These are phyloP conservation scores for Benincasa hispida DNA, from an alignment of 306 rosid genomes.

Conservation along the genomic window DNA sequence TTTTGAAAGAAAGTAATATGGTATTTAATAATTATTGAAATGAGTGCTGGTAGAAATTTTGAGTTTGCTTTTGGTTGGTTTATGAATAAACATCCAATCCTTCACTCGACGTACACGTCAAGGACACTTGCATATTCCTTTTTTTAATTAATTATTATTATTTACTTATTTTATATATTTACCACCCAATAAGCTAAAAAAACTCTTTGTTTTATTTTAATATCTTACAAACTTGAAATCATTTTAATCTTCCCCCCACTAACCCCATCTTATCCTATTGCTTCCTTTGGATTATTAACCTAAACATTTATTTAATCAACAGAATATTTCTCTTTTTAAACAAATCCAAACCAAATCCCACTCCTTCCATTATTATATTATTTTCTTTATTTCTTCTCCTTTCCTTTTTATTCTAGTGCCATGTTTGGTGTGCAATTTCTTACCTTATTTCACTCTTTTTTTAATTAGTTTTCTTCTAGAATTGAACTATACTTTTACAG, in stretches of 20 bases:
- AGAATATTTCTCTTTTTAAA: neutral
- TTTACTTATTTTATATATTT: neutral
- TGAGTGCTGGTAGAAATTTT: too few relatives aligned
- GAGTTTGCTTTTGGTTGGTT: neutral
- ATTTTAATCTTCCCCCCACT: conserved; percentile 17
- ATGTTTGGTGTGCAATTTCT: neutral
- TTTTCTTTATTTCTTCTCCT: conserved; percentile 15
- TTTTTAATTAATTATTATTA: too few relatives aligned
- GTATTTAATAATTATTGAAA: too few relatives aligned
- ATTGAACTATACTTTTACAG: neutral
- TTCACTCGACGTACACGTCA: conserved; percentile 1
- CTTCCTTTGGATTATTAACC: conserved; percentile 1
- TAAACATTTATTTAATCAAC: neutral
- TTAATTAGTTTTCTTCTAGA: neutral
- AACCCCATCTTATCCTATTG: conserved; percentile 27
- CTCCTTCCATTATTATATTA: conserved; percentile 7
- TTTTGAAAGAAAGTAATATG: too few relatives aligned
- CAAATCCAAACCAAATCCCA: conserved; percentile 67
- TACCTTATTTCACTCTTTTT: neutral
- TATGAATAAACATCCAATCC: neutral
- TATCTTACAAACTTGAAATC: neutral
- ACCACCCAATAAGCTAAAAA: neutral
- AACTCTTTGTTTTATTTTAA: neutral
- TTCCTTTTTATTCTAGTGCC: neutral
- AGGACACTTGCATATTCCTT: neutral